phyloP scores from a whole-genome alignment of 352 stramenopile species.

The Lagenidium giganteum region DNA sequence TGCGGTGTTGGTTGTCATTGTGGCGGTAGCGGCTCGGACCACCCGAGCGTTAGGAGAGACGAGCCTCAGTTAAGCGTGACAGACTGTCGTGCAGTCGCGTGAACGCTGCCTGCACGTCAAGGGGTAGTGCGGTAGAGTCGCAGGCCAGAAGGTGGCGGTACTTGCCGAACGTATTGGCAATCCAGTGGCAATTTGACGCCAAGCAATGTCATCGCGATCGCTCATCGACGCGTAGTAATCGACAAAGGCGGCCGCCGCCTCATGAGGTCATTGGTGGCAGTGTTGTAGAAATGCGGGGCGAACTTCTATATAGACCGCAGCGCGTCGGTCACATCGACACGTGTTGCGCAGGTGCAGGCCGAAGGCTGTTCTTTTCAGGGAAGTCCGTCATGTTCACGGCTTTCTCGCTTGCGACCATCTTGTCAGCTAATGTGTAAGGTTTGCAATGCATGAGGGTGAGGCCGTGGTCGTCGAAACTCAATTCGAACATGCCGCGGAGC shows the following conservation, averaged over 20 bases:
- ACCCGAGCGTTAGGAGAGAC: background rate
- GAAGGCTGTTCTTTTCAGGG: conserved; percentile 1
- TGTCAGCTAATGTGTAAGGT: background rate
- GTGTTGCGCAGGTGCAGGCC: background rate
- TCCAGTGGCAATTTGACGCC: background rate
- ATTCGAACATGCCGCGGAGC: conserved; percentile 1
- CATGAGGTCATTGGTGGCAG: background rate
- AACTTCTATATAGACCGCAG: background rate
- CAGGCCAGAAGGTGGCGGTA: background rate
- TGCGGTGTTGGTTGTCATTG: no score
- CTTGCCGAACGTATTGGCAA: conserved; percentile 1
- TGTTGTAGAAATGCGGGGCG: conserved; percentile 1
- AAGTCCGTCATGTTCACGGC: conserved; percentile 6
- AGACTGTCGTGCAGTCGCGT: background rate
- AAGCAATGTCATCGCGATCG: background rate
- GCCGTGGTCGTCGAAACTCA: background rate
- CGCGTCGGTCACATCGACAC: background rate
- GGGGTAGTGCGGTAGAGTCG: background rate
- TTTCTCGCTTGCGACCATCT: background rate
- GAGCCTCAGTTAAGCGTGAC: background rate
- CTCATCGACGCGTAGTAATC: background rate
- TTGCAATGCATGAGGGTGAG: background rate
- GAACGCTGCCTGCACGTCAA: background rate
- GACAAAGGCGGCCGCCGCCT: background rate
- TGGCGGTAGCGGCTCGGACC: background rate